Evolutionary conservation across 2,329 filamentous ascomycete species (phyloP), one percentile per base, ranked within the genome.

Genomic region (Aspergillus candidus): DNA sequence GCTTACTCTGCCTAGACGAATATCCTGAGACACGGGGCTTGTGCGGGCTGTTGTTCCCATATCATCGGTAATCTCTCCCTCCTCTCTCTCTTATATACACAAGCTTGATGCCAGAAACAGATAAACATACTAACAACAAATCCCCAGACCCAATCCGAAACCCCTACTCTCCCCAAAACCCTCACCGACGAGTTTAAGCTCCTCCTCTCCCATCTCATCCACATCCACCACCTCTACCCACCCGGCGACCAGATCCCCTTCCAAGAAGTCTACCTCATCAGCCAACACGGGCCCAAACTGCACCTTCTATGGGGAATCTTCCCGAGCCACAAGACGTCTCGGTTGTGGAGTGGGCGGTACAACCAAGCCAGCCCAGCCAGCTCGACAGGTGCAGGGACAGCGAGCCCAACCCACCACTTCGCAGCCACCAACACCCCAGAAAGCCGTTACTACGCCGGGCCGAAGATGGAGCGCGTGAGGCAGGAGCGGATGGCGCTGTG

Each of bases 191-290:
- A 57, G 8, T 55, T 62, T 47, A 57, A 62, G 37, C 48, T 58
- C 7, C 53, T 62, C 6, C 51, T 62, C 3, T 41, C 48, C 6
- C 56, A 61, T 35, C 43, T 55, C n/a, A 35, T 49, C 10, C 42
- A 60, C 35, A 33, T 58, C 12, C 42, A 47, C 18, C 46, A 43
- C 12, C 48, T 56, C 12, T 40, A 42, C 6, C 40, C 49, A 3
- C 49, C 46, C 5, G 53, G 47, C 12, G 55, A 61, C 47, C 54
- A 56, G 15, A 14, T 62, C 8, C 60, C 59, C 0, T 56, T 59
- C 44, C 60, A 63, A 48, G 60, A 63, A 32, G 49, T 53, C 13
- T 63, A 54, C 42, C 49, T 62, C 0, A 42, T 63, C 12, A 53
- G 54, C 7, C 40, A 60, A 2, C 59, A 63, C 47, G 59, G 60